phyloP scores from a whole-genome alignment of 2,329 filamentous ascomycete genomes.

The Xylariaceae sp. region DNA sequence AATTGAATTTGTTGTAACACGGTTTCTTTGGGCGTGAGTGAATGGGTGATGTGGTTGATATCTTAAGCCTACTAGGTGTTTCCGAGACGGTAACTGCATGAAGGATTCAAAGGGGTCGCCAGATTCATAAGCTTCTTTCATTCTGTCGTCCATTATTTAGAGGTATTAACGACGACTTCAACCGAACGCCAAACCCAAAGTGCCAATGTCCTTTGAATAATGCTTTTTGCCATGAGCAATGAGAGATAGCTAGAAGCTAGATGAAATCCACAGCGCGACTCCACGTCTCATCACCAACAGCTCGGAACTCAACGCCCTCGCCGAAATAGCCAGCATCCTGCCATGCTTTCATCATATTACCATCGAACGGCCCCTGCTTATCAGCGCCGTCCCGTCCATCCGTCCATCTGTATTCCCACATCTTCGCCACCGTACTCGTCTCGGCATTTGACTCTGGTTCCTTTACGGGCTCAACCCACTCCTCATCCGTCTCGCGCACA shows the following conservation, averaged over 20 bases:
- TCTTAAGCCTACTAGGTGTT: slow-evolving; percentile 16
- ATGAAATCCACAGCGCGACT: slow-evolving; percentile 45
- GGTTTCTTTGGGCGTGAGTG: not conserved
- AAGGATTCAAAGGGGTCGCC: no score
- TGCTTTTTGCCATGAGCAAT: not conserved
- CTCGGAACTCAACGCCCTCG: slow-evolving; percentile 76
- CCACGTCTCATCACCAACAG: slow-evolving; percentile 53
- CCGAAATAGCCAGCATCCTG: slow-evolving; percentile 88
- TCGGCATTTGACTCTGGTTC: slow-evolving; percentile 26
- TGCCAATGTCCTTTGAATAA: not conserved
- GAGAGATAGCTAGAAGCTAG: slow-evolving; percentile 23
- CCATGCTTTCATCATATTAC: slow-evolving; percentile 83
- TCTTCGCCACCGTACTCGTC: slow-evolving; percentile 29
- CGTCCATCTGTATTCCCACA: slow-evolving; percentile 92
- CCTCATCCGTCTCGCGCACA: slow-evolving; percentile 76
- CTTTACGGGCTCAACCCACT: slow-evolving; percentile 57
- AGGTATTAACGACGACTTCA: not conserved
- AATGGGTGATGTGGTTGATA: not conserved
- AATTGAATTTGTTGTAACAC: slow-evolving; percentile 11
- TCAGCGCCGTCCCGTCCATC: slow-evolving; percentile 76
- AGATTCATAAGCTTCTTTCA: not conserved
- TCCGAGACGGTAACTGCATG: not conserved
- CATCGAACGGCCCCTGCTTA: slow-evolving; percentile 83
- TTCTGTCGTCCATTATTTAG: not conserved
- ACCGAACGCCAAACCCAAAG: not conserved